phyloP scores from a whole-genome alignment of 2,329 filamentous ascomycete species.

The Leptodontidium sp. region DNA sequence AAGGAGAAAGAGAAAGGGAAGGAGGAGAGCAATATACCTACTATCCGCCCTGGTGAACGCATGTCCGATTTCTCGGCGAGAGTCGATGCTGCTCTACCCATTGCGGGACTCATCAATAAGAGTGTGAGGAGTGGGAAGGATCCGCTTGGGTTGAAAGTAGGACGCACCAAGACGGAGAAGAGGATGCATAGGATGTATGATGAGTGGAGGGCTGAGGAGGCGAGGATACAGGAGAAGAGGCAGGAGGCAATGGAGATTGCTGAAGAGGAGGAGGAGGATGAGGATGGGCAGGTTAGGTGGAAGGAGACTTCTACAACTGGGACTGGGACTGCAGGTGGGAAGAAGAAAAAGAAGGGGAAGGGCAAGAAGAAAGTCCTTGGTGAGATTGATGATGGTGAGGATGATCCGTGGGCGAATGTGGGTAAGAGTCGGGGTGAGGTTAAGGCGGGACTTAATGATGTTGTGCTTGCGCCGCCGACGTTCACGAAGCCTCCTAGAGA shows the following conservation, averaged over 20 bases:
- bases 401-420: constrained; percentile 47
- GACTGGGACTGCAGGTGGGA: constrained; percentile 44
- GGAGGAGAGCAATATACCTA: constrained; percentile 55
- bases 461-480: constrained; percentile 46
- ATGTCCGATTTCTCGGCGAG: constrained; percentile 82
- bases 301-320: constrained; percentile 64
- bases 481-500: constrained; percentile 45
- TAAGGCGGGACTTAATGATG: constrained; percentile 49
- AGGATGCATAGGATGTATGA: constrained; percentile 83
- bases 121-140: constrained; percentile 67
- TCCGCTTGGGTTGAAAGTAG: constrained; percentile 69
- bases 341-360: constrained; percentile 41
- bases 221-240: constrained; percentile 52
- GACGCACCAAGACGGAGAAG: constrained; percentile 83
- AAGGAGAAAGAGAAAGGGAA: constrained; percentile 36
- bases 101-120: constrained; percentile 74
- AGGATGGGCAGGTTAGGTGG: constrained; percentile 57
- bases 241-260: constrained; percentile 43
- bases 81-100: constrained; percentile 84
- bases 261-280: constrained; percentile 44
- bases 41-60: constrained; percentile 84
- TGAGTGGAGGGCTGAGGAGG: constrained; percentile 76
- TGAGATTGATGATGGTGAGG: constrained; percentile 48
- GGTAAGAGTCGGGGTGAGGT: constrained; percentile 42
- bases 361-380: constrained; percentile 51